Evolutionary conservation across 106 monocot genomes (phyloP), one percentile per base, ranked within the genome.

Genomic region (Alisma plantagoaquatica): DNA sequence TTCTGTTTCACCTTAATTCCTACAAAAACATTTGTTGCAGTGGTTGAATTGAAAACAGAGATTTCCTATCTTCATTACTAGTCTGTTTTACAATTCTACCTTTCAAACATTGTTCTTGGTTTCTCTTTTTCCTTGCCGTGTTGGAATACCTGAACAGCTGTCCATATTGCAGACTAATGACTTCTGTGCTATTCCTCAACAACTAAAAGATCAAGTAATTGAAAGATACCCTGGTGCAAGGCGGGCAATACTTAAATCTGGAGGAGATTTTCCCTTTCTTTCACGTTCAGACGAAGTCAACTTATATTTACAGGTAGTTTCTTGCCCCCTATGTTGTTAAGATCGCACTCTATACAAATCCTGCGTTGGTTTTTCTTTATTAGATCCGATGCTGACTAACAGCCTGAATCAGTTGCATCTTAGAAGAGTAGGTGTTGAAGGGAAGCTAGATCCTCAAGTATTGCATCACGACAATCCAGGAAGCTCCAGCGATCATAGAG

Each of bases 211-310:
- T 63, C 71, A 81, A 71, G 63, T 98, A 25, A 63, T 29, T 27
- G 89, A 98, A 76, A 89, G 84, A 65, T 98, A 89, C 56, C 75
- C 96, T 15, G 76, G 73, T 42, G 84, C 96, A 23, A 75, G 71
- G 35, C 73, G 74, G 60, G 96, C 96, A 7, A 68, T 76, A 20
- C 54, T 98, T 23, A 89, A 82, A 59, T 73, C 74, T 16, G 96
- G 96, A 10, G 89, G 96, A 54, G 96, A 98, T 69, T 98, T 98
- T 41, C 96, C 96, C 25, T 98, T 89, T 59, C 84, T 98, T 31
- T 98, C 96, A 38, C 88, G 84, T 38, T 66, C 96, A 2, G 96
- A 98, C 44, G 96, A 98, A 78, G 96, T 98, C 24, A 98, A 98
- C 52, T 56, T 98, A 22, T 73, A 98, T 63, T 81, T 98, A 63